Conservation (phyloP, 805 yeast genomes). For the Wickerhamiella musiphila region DNA sequence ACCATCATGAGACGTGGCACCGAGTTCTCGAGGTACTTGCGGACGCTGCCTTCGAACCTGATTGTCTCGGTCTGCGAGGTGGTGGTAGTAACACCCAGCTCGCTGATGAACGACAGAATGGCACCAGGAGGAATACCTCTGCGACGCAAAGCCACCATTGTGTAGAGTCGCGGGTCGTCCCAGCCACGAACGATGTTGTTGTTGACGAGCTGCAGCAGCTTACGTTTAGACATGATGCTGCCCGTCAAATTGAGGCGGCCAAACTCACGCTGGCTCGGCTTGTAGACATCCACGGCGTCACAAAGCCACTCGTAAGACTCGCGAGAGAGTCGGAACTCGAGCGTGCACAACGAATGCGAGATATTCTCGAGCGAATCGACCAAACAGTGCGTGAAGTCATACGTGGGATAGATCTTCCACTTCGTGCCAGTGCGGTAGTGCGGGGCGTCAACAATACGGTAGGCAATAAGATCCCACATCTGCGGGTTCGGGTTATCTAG, state of each 20-base stretch:
- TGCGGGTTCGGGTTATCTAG: slow-evolving; percentile 82
- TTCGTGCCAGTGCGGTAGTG: slow-evolving; percentile 94
- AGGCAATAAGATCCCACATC: slow-evolving; percentile 99
- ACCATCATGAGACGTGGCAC: slow-evolving; percentile 93
- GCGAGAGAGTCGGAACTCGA: slow-evolving; percentile 81
- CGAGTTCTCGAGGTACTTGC: slow-evolving; percentile 72
- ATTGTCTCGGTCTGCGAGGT: slow-evolving; percentile 80
- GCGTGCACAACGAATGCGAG: slow-evolving; percentile 88
- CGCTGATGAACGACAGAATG: slow-evolving; percentile 76
- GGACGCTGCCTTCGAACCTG: slow-evolving; percentile 77
- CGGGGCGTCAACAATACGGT: slow-evolving; percentile 77
- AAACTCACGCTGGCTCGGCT: slow-evolving; percentile 98
- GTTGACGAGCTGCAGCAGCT: slow-evolving; percentile 80
- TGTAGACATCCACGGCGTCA: slow-evolving; percentile 82
- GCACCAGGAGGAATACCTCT: slow-evolving; percentile 99
- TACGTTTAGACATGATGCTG: slow-evolving; percentile 85
- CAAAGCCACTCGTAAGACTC: slow-evolving; percentile 98
- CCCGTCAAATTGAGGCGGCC: slow-evolving; percentile 94
- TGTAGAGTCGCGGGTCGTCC: slow-evolving; percentile 96
- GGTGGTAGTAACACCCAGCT: slow-evolving; percentile 91
- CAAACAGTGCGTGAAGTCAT: slow-evolving; percentile 97
- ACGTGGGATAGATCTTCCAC: slow-evolving; percentile 97
- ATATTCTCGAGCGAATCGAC: slow-evolving; percentile 96
- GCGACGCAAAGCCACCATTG: slow-evolving; percentile 85
- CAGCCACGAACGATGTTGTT: slow-evolving; percentile 77